phyloP scores from a whole-genome alignment of 2,329 filamentous ascomycete genomes.

The Kalaharituber pfeilii region DNA sequence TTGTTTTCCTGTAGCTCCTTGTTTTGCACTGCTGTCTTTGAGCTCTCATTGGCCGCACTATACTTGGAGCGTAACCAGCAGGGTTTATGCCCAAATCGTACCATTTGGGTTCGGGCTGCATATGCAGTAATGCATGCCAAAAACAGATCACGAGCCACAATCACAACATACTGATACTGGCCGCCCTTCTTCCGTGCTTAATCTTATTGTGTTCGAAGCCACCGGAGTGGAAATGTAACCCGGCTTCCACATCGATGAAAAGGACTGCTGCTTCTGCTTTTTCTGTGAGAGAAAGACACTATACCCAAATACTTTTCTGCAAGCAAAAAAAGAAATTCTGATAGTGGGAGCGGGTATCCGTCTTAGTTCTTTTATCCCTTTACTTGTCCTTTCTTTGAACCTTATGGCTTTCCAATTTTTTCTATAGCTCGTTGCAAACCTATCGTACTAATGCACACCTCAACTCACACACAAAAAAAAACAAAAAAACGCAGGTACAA shows the following conservation, averaged over 20 bases:
- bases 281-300: no score
- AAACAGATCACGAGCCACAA: not conserved
- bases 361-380: no score
- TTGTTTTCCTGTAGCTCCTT: not conserved
- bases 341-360: no score
- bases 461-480: not conserved
- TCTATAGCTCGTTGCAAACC: not conserved
- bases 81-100: not conserved
- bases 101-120: not conserved
- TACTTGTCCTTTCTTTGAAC: no score
- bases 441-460: not conserved
- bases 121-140: not conserved
- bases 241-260: not conserved
- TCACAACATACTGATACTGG: not conserved
- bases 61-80: not conserved
- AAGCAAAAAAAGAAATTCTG: no score
- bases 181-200: not conserved
- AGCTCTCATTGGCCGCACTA: not conserved
- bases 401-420: no score
- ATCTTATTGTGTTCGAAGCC: not conserved
- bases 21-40: not conserved
- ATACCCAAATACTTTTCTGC: no score
- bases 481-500: slow-evolving; percentile 37
- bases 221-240: not conserved
- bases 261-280: not conserved